Conservation (phyloP, 371 early-diverging fungal species). For the Actinomortierella wolfii region DNA sequence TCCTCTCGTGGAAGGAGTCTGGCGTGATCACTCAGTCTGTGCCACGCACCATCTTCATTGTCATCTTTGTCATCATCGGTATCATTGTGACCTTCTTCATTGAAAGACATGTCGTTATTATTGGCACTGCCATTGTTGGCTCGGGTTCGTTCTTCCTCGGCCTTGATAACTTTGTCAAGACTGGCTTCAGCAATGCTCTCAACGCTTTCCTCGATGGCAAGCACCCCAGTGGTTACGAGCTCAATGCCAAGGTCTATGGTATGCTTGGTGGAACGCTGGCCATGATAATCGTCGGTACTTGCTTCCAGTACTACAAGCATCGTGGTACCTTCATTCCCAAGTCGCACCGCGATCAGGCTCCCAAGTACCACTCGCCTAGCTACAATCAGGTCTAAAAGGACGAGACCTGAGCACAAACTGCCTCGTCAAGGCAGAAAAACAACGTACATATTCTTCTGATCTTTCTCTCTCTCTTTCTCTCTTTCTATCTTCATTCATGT, state of each 20-base stretch:
- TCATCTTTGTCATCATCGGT: constrained; percentile 48
- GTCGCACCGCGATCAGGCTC: constrained; percentile 29
- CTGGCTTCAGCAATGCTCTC: constrained; percentile 52
- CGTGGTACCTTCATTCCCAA: constrained; percentile 41
- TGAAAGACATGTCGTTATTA: constrained; percentile 54
- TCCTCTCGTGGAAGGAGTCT: constrained; percentile 56
- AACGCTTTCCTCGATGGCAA: constrained; percentile 39
- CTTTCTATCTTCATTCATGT: too few relatives aligned
- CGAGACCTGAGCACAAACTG: background rate
- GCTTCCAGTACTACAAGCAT: constrained; percentile 56
- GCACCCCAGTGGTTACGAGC: constrained; percentile 25
- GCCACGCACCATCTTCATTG: constrained; percentile 27
- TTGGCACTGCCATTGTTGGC: constrained; percentile 62
- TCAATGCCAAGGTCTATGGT: constrained; percentile 53
- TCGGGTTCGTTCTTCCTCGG: constrained; percentile 63
- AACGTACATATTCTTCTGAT: too few relatives aligned
- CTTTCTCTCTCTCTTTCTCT: too few relatives aligned
- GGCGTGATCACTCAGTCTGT: constrained; percentile 50
- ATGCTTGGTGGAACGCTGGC: constrained; percentile 62
- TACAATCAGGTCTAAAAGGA: constrained; percentile 32
- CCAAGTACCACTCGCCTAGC: constrained; percentile 21
- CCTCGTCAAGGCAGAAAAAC: too few relatives aligned
- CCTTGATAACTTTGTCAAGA: constrained; percentile 58
- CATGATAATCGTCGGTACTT: constrained; percentile 53
- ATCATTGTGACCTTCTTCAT: constrained; percentile 57